Evolutionary conservation across 2,329 filamentous ascomycete genomes (phyloP), one percentile per base, ranked within the genome.

Genomic region (Emergomyces orientalis): DNA sequence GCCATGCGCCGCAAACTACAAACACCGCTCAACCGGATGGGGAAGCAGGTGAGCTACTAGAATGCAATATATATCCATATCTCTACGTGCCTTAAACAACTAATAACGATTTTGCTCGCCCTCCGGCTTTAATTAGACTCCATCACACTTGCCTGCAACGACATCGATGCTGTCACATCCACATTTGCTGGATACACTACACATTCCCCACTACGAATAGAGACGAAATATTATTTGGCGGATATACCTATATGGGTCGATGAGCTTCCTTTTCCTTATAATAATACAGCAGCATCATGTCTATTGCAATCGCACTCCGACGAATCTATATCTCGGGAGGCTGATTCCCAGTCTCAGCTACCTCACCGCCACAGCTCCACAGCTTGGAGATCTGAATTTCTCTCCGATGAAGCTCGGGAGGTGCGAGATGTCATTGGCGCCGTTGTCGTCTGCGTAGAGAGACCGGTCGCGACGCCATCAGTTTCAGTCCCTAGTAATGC

Each of bases 171-270:
- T 25, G 66, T 69, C 14, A 64, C 66, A 17, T 63, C 68, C 19
- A 71, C 74, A 4, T 79, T 79, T 66, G 75, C 78, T 13, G 78
- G 78, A 22, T 80, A 80, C 65, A 79, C 78, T 11, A 76, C 75
- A 0, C 78, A 80, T 64, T 69, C 75, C 1, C 77, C 77, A 6
- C 69, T 80, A 37, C 69, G 63, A 6, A 67, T 80, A 56, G 56
- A 69, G 56, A 80, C 76, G 51, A 76, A 74, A 66, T 80, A 80
- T 67, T 80, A 79, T 65, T 70, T 66, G 4, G 71, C 76, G 6
- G 75, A 79, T 19, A 70, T 80, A 27, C 76, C 74, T 19, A 72
- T 80, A 54, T 80, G 78, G 78, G 77, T 79, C 25, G 78, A 80
- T 60, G 77, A 79, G 66, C 71, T 80, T 14, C 75, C 77, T 1